Conservation (phyloP, 345 rosid genomes). For the Zanthoxylum bungeanum region DNA sequence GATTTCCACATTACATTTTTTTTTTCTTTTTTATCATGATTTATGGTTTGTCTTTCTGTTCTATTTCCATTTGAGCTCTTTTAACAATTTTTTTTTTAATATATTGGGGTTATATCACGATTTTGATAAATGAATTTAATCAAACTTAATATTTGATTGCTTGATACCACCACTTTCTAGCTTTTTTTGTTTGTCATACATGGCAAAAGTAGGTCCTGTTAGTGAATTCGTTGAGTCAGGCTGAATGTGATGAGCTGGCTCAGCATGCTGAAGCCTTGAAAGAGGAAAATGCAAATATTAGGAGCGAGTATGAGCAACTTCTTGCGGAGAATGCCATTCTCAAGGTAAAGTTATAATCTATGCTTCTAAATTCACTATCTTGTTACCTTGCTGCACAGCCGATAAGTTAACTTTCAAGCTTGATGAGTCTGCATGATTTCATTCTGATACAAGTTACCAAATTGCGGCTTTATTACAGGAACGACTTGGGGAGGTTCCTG, state of each 20-base stretch:
- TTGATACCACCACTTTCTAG: background rate
- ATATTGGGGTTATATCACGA: background rate
- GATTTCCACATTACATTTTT: background rate
- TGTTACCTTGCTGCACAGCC: background rate
- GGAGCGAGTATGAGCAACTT: slow-evolving; percentile 78
- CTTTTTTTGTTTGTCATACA: background rate
- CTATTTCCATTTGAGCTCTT: background rate
- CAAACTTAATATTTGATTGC: background rate
- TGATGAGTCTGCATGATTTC: background rate
- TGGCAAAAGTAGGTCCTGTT: background rate
- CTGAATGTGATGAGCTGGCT: slow-evolving; percentile 98
- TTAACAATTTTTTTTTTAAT: background rate
- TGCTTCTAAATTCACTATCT: background rate
- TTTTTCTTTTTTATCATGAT: background rate
- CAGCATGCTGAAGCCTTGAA: slow-evolving; percentile 77
- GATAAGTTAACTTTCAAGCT: too few species aligned
- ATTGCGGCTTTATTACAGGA: slow-evolving; percentile 45
- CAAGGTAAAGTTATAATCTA: slow-evolving; percentile 46
- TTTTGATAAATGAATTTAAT: background rate
- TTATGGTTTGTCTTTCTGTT: background rate
- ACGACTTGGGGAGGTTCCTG: slow-evolving; percentile 59
- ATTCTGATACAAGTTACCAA: background rate
- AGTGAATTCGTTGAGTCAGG: slow-evolving; percentile 48
- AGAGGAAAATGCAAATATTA: slow-evolving; percentile 81
- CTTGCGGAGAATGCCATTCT: slow-evolving; percentile 68